A percentile compares a stretch with the other conserved stretches of the same genome.
phyloP scores from a whole-genome alignment of 768 basidiomycete genomes.

The Leccinum fibrillosum region DNA sequence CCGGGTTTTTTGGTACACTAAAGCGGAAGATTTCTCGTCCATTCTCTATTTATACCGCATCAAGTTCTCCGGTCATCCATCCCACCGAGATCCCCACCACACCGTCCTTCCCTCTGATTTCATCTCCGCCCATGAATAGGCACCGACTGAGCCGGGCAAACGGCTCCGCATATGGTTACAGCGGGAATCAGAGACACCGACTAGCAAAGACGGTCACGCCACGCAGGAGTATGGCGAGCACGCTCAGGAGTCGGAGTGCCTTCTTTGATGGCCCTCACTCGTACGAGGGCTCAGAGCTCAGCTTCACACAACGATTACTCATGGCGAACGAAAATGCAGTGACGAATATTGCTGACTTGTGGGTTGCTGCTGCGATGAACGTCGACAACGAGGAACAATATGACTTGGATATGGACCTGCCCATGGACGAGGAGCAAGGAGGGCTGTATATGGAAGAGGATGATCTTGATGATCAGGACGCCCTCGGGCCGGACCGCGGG shows the following conservation, averaged over 20 bases:
- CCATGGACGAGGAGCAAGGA: slow-evolving; percentile 23
- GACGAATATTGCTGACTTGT: slow-evolving; percentile 92
- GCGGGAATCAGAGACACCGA: slow-evolving; percentile 50
- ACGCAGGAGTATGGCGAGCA: slow-evolving; percentile 53
- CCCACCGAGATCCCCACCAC: slow-evolving; percentile 30
- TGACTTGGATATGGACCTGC: slow-evolving; percentile 35
- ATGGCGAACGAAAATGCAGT: slow-evolving; percentile 95
- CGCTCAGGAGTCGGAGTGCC: slow-evolving; percentile 51
- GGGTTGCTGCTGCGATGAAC: slow-evolving; percentile 97
- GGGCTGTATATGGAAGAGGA: slow-evolving; percentile 47
- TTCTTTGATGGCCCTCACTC: slow-evolving; percentile 41
- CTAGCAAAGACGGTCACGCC: slow-evolving; percentile 48
- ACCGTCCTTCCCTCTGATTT: slow-evolving; percentile 46
- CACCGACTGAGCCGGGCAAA: slow-evolving; percentile 54
- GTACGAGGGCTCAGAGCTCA: slow-evolving; percentile 53
- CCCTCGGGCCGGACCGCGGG: slow-evolving; percentile 16
- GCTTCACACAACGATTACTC: slow-evolving; percentile 83
- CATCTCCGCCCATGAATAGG: slow-evolving; percentile 39
- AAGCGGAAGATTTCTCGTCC: slow-evolving; percentile 50
- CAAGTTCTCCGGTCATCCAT: slow-evolving; percentile 44
- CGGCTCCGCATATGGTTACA: slow-evolving; percentile 82
- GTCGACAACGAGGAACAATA: slow-evolving; percentile 88
- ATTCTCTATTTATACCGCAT: slow-evolving; percentile 59
- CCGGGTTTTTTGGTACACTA: slow-evolving; percentile 37
- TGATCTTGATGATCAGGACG: slow-evolving; percentile 31